phyloP scores from a whole-genome alignment of 176 grass and related monocot genomes.

The Cocos nucifera region DNA sequence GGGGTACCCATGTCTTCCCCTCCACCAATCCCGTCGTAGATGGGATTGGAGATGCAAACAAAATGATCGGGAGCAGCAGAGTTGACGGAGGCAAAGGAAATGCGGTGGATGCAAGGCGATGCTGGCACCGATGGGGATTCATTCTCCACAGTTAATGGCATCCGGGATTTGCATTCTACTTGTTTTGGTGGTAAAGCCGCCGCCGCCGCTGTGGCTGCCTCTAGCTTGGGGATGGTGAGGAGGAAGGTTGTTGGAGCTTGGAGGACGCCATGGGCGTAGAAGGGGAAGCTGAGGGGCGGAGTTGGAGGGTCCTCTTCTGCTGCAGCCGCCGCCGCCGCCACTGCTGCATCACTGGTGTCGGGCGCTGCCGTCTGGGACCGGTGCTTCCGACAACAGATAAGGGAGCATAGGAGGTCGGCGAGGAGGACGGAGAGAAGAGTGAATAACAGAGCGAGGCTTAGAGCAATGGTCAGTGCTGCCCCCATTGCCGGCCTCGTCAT shows the following conservation, averaged over 20 bases:
- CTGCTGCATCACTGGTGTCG: neutral
- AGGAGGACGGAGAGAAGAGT: constrained; percentile 25
- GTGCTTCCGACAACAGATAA: constrained; percentile 1
- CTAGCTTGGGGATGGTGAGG: constrained; percentile 27
- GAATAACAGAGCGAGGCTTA: constrained; percentile 25
- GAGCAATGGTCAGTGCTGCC: constrained; percentile 13
- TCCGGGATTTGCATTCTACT: neutral
- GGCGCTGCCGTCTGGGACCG: neutral
- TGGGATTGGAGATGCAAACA: constrained; percentile 32
- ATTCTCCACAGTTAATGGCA: neutral
- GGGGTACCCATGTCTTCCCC: constrained; percentile 10
- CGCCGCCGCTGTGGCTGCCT: constrained; percentile 12
- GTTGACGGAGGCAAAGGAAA: neutral
- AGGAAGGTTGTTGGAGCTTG: constrained; percentile 31
- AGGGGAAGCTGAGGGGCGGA: constrained; percentile 4
- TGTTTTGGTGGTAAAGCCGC: too few relatives aligned
- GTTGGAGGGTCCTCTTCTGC: neutral
- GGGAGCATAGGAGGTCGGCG: constrained; percentile 21
- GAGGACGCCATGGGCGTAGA: constrained; percentile 28
- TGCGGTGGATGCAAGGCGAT: neutral
- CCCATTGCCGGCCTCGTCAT: constrained; percentile 26
- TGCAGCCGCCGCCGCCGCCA: too few relatives aligned
- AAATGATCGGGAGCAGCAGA: constrained; percentile 9
- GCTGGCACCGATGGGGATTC: neutral
- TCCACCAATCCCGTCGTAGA: constrained; percentile 11